Evolutionary conservation across 495 filamentous ascomycete genomes (phyloP), one percentile per base, ranked within the genome.

Genomic region (Penicillium turbatum): DNA sequence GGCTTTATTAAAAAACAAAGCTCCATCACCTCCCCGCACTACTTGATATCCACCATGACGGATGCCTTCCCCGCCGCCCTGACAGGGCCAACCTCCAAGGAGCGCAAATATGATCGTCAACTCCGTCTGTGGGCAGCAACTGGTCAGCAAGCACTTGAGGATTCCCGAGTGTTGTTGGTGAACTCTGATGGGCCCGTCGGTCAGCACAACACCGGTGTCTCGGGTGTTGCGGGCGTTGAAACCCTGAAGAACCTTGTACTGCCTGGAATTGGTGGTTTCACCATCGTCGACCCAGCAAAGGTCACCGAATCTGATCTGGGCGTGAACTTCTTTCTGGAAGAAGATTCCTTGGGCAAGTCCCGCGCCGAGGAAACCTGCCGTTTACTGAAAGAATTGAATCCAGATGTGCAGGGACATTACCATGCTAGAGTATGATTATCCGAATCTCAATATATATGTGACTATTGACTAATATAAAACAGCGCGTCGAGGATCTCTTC

Each of bases 201-300:
- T 31, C 60, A 62, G 6, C 55, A 65, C 37, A 67, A 60, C 54
- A 69, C 66, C 0, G 68, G 69, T 3, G 89, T 89, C 2, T 72
- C 86, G 6, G 89, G 90, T 29, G 86, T 88, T 2, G 88, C 89
- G 9, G 93, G 95, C 3, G 82, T 96, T 27, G 93, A 99, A 70
- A 84, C 91, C 0, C 80, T 99, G 51, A 99, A 99, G 79, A 99
- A 99, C 67, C 82, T 99, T 19, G 87, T 97, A 1, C 72, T 99
- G 39, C 93, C 93, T 52, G 89, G 92, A 27, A 86, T 97, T 64
- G 93, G 95, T 11, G 84, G 86, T n/a, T 97, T 96, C 66, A 95
- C 89, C 3, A 95, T 99, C 54, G 83, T 90, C 40, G 93, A 99
- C 63, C 82, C 87, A 9, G 80, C 83, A 1, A 68, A 74, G 9